These are phyloP conservation scores for Lithospermum erythrorhizon DNA, from an alignment of 257 asterid species.

Conservation along the genomic window DNA sequence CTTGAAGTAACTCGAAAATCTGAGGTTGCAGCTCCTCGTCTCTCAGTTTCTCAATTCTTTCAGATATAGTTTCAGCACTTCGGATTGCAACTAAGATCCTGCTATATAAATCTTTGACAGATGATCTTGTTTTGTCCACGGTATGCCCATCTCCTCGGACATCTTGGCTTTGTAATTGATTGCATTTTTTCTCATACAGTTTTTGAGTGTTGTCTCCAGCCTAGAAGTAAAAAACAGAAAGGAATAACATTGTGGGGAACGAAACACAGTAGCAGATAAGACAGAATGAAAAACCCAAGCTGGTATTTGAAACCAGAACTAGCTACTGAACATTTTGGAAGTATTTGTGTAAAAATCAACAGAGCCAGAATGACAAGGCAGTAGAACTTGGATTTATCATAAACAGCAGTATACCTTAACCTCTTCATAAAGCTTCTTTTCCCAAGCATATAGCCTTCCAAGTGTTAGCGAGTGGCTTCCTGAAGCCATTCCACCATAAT, in stretches of 20 bases:
- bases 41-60: constrained; percentile 65
- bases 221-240: constrained; percentile 22
- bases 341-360: neutral
- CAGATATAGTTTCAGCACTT: constrained; percentile 80
- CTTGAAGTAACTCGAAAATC: constrained; percentile 66
- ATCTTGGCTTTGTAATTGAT: constrained; percentile 57
- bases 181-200: constrained; percentile 66
- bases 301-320: neutral
- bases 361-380: neutral
- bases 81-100: constrained; percentile 81
- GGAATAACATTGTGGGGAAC: neutral
- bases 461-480: constrained; percentile 86
- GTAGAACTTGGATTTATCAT: neutral
- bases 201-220: constrained; percentile 69
- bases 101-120: constrained; percentile 74
- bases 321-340: neutral
- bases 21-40: constrained; percentile 93
- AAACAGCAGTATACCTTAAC: constrained; percentile 51
- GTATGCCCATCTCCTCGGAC: constrained; percentile 55
- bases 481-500: constrained; percentile 77
- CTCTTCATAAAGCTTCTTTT: constrained; percentile 76
- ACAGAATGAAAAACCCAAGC: too few species aligned
- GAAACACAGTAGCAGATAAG: too few species aligned
- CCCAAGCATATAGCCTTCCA: constrained; percentile 92
- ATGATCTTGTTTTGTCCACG: constrained; percentile 70